These are phyloP conservation scores for Climacium dendroides DNA, from an alignment of 225 moss, liverwort and hornwort genomes.

Conservation along the genomic window DNA sequence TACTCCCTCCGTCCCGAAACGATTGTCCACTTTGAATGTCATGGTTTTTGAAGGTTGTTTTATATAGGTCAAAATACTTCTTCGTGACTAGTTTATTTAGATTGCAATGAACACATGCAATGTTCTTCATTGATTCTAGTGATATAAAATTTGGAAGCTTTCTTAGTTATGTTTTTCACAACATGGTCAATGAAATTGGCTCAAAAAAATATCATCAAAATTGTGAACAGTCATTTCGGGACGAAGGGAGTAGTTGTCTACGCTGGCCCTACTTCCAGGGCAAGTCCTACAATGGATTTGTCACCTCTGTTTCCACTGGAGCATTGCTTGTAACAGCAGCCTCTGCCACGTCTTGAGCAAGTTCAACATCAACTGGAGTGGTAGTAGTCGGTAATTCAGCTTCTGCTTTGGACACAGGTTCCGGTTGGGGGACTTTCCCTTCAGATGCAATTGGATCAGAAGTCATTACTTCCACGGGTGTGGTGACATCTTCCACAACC, in stretches of 20 bases:
- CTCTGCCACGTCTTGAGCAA: constrained; percentile 4
- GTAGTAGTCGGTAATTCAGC: neutral
- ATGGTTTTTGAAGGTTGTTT: too few relatives aligned
- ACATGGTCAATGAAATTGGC: too few relatives aligned
- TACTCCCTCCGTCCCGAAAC: too few relatives aligned
- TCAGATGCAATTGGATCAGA: constrained; percentile 3
- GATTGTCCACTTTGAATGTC: too few relatives aligned
- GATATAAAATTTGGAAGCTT: too few relatives aligned
- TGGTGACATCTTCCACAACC: constrained; percentile 22
- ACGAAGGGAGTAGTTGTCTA: neutral
- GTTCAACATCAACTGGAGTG: neutral
- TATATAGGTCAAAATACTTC: too few relatives aligned
- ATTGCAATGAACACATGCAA: too few relatives aligned
- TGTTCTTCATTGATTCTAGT: too few relatives aligned
- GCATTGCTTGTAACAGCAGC: constrained; percentile 8
- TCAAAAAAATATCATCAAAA: too few relatives aligned
- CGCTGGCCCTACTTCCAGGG: neutral
- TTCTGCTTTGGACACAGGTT: constrained; percentile 3
- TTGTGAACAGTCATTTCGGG: too few relatives aligned
- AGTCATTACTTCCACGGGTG: constrained; percentile 6
- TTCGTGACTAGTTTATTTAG: too few relatives aligned
- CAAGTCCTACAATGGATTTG: neutral
- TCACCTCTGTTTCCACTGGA: constrained; percentile 32
- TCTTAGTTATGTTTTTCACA: too few relatives aligned
- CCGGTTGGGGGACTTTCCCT: constrained; percentile 1